Percentiles rank a stretch among this genome's conserved stretches.
phyloP scores from a whole-genome alignment of 2,329 filamentous ascomycete genomes.

The Grosmannia penicillata region DNA sequence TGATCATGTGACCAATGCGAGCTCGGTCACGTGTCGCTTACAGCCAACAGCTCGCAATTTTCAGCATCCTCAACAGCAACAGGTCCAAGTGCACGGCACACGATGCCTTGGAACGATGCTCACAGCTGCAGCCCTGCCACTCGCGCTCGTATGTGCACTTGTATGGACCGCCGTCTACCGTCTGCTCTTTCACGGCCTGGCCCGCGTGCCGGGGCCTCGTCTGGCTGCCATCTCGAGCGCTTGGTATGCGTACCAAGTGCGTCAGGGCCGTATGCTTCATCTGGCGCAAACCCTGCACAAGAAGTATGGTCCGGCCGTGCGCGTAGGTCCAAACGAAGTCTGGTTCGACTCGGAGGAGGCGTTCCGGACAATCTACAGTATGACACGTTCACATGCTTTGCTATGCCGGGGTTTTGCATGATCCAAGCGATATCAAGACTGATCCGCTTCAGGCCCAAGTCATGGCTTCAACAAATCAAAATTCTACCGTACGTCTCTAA shows the following conservation, averaged over 20 bases:
- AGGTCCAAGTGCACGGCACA: no score
- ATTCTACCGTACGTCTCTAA: constrained; percentile 35
- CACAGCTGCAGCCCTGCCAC: no score
- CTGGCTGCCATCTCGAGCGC: constrained; percentile 29
- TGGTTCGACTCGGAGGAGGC: constrained; percentile 35
- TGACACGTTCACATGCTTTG: no score
- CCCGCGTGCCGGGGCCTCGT: constrained; percentile 29
- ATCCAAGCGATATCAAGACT: not conserved
- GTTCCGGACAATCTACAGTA: constrained; percentile 32
- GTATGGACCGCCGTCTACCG: constrained; percentile 16
- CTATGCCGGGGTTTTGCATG: no score
- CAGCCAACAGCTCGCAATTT: no score
- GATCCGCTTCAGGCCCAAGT: constrained; percentile 30
- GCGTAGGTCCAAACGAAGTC: constrained; percentile 37
- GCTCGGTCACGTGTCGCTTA: no score
- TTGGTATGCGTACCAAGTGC: constrained; percentile 32
- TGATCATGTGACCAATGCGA: no score
- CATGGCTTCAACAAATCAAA: constrained; percentile 35
- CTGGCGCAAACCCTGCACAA: constrained; percentile 29
- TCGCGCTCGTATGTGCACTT: no score
- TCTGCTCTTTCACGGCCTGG: constrained; percentile 27
- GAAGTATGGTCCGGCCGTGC: constrained; percentile 33
- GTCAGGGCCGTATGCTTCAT: constrained; percentile 25
- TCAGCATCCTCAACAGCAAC: no score
- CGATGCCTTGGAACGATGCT: no score